Conservation (phyloP, 2,329 filamentous ascomycete species). For the Fusarium coicis region DNA sequence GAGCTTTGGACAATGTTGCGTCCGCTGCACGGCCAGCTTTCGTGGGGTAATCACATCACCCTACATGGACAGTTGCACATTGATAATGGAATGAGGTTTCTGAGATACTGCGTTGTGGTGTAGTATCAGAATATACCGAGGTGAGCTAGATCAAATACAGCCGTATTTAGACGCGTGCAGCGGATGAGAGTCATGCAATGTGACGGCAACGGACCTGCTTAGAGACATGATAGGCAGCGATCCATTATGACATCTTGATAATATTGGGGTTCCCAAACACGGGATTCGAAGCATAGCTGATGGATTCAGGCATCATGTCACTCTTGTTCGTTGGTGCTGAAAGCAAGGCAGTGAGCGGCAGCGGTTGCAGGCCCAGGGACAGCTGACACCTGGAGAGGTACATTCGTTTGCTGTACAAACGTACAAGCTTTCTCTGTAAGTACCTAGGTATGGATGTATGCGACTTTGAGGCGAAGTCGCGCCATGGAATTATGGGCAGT, state of each 20-base stretch:
- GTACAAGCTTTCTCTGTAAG: constrained; percentile 14
- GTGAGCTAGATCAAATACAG: neutral
- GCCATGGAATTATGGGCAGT: constrained; percentile 1
- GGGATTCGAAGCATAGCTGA: constrained; percentile 26
- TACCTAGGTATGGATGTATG: constrained; percentile 8
- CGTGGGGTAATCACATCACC: constrained; percentile 39
- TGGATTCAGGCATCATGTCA: constrained; percentile 18
- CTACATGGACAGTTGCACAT: constrained; percentile 13
- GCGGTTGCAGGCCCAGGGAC: constrained; percentile 10
- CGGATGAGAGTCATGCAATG: constrained; percentile 28
- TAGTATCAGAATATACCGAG: constrained; percentile 10
- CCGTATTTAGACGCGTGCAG: constrained; percentile 32
- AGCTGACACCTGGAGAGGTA: constrained; percentile 25
- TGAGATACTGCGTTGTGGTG: constrained; percentile 13
- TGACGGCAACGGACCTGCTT: constrained; percentile 21
- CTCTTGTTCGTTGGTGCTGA: constrained; percentile 10
- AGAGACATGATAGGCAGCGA: constrained; percentile 21
- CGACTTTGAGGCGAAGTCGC: constrained; percentile 21
- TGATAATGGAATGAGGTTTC: constrained; percentile 13
- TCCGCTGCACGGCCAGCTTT: constrained; percentile 35
- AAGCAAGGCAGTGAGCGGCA: constrained; percentile 11
- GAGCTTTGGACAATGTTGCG: constrained; percentile 24
- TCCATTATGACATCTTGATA: constrained; percentile 5
- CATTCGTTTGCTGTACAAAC: neutral
- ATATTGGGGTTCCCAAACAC: constrained; percentile 21